Base-by-base conservation (phyloP, 805 yeast species). In the Lachancea meyersii region DNA sequence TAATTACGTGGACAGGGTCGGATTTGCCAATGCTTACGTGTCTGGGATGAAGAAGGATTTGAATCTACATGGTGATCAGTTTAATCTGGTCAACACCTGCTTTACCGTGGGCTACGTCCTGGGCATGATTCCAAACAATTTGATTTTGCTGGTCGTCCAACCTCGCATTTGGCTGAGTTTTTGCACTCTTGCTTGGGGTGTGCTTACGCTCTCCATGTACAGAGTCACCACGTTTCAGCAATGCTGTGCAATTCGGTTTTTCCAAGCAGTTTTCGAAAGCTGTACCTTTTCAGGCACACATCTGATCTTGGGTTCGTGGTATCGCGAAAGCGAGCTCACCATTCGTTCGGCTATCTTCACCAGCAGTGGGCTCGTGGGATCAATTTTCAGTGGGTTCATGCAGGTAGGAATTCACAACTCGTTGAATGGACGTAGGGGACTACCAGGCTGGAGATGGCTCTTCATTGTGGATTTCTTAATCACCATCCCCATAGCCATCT, bases 371-470 rank as follows among this genome's bases (percentile, higher is more conserved):
- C 60, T 73, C 26, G 46, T 73, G 30, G 79, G 80, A 1, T 67
- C 70, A 35, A 65, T 75, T 14, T 72, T 74, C 48, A 68, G 75
- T 10, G 69, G 74, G 1, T 66, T 70, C n/a, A 65, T 75, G 70
- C 79, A 75, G 52, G 67, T 72, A 22, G 73, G 77, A 3, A 73
- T 73, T 27, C 70, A 67, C 51, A 54, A 53, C 16, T 67, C 67
- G 47, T 64, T 74, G 71, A 59, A 70, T 48, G 70, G 72, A 45
- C 57, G 52, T 36, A 56, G 58, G 17, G 78, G 79, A 0, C 54
- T 76, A 4, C 64, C 69, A 4, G 81, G 82, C 4, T 77, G 80
- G 80, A 66, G 77, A 57, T 77, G 81, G 81, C 59, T 76, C n/a
- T 77, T 75, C 54, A 72, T 77, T 33, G 71, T 77, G 47, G 81